Conservation (phyloP, 2,329 filamentous ascomycete species). For the Grosmannia huntii region DNA sequence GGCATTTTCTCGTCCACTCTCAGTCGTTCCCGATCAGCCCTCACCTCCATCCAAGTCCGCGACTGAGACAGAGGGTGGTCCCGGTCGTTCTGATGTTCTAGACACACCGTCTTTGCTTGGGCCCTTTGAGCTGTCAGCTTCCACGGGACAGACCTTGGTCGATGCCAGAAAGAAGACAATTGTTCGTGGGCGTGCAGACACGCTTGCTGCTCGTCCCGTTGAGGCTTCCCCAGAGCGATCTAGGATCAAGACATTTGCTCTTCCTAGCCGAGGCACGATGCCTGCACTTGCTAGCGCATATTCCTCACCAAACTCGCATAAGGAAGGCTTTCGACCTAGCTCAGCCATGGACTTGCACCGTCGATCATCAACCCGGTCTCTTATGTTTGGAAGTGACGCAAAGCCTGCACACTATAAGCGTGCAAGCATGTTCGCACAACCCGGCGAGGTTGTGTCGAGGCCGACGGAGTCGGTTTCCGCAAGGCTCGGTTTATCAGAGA, state of each 20-base stretch:
- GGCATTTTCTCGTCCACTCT: slow-evolving; percentile 36
- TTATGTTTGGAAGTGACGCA: not conserved
- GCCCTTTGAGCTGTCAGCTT: slow-evolving; percentile 8
- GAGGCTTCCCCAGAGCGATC: not conserved
- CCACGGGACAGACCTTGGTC: not conserved
- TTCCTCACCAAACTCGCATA: not conserved
- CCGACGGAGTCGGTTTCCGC: not conserved
- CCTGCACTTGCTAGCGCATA: not conserved
- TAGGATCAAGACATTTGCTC: not conserved
- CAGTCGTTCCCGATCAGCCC: slow-evolving; percentile 40
- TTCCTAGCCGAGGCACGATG: not conserved
- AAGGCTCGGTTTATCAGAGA: not conserved
- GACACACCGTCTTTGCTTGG: slow-evolving; percentile 14
- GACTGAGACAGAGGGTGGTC: slow-evolving; percentile 1
- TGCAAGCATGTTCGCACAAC: slow-evolving; percentile 15
- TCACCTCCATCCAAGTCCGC: slow-evolving; percentile 24
- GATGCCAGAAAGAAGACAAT: slow-evolving; percentile 10
- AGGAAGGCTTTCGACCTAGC: not conserved
- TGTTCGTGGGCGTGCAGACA: slow-evolving; percentile 10
- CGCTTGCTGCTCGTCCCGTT: not conserved
- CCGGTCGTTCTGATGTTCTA: slow-evolving; percentile 6
- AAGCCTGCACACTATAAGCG: slow-evolving; percentile 11
- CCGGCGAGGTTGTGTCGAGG: not conserved
- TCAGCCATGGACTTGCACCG: not conserved
- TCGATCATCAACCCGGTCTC: not conserved